Conservation (phyloP, 176 grass and related monocot genomes). For the Poa annua region DNA sequence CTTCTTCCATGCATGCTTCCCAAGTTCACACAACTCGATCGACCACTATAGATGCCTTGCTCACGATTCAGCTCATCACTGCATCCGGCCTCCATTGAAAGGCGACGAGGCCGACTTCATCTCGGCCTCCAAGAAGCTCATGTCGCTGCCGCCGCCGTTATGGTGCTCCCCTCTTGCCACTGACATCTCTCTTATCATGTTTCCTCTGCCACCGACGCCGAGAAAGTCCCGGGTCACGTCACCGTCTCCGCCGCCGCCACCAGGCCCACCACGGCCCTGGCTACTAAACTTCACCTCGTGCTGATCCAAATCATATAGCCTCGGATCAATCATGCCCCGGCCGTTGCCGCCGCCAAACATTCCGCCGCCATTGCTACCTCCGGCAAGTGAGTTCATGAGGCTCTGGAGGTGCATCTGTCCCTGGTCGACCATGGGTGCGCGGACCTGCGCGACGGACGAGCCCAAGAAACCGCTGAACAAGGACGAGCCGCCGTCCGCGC, state of each 20-base stretch:
- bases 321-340: slow-evolving; percentile 56
- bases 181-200: slow-evolving; percentile 56
- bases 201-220: slow-evolving; percentile 56
- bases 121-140: slow-evolving; percentile 67
- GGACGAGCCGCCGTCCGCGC: slow-evolving; percentile 47
- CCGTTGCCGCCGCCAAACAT: slow-evolving; percentile 44
- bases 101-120: slow-evolving; percentile 82
- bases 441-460: slow-evolving; percentile 39
- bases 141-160: slow-evolving; percentile 35
- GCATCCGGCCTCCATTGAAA: slow-evolving; percentile 67
- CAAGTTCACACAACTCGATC: slow-evolving; percentile 2
- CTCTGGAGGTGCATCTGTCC: slow-evolving; percentile 70
- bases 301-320: slow-evolving; percentile 64
- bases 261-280: slow-evolving; percentile 45
- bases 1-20: slow-evolving; percentile 36
- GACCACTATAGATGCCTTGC: not conserved
- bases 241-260: slow-evolving; percentile 40
- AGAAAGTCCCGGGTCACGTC: slow-evolving; percentile 93
- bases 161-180: slow-evolving; percentile 54
- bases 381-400: slow-evolving; percentile 86
- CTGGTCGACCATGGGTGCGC: slow-evolving; percentile 53
- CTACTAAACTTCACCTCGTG: slow-evolving; percentile 66
- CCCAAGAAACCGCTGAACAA: slow-evolving; percentile 51
- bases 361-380: slow-evolving; percentile 38
- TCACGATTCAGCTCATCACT: slow-evolving; percentile 38